phyloP scores from a whole-genome alignment of 108 stramenopile genomes.

The Pseudonitzschia multistriata region DNA sequence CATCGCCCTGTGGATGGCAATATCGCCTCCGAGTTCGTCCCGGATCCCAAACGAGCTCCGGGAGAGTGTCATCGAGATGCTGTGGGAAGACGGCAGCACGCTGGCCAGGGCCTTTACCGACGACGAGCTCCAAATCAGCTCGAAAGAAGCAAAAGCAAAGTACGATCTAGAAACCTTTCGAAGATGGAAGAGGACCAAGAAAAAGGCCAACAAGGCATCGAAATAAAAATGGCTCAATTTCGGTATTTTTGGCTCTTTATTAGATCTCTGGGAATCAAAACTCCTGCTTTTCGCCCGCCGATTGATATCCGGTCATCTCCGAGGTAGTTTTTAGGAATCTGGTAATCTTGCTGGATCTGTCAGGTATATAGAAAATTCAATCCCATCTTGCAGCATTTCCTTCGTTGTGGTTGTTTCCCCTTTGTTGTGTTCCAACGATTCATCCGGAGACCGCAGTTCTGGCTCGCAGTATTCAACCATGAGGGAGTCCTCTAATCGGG shows the following conservation, averaged over 20 bases:
- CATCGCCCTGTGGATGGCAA: slow-evolving; percentile 28
- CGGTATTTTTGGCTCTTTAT: neutral
- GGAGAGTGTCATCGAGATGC: slow-evolving; percentile 20
- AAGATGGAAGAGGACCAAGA: slow-evolving; percentile 56
- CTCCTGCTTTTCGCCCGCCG: no score
- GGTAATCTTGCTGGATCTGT: slow-evolving; percentile 12
- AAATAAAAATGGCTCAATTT: neutral
- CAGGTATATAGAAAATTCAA: slow-evolving; percentile 18
- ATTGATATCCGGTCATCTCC: no score
- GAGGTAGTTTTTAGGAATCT: no score
- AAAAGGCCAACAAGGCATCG: slow-evolving; percentile 39
- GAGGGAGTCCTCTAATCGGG: slow-evolving; percentile 45
- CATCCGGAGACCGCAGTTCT: neutral
- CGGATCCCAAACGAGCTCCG: slow-evolving; percentile 2
- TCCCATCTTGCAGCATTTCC: slow-evolving; percentile 8
- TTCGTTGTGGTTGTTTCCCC: neutral
- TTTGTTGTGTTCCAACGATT: neutral
- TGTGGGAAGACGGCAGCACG: slow-evolving; percentile 29
- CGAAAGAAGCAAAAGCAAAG: slow-evolving; percentile 59
- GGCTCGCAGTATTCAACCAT: slow-evolving; percentile 59
- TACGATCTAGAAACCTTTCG: slow-evolving; percentile 62
- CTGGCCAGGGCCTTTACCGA: slow-evolving; percentile 42
- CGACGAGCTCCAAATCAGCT: slow-evolving; percentile 48
- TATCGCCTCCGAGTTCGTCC: neutral
- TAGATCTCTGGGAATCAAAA: neutral